These are phyloP conservation scores for Typha latifolia DNA, from an alignment of 176 grass and related monocot species.

Conservation along the genomic window DNA sequence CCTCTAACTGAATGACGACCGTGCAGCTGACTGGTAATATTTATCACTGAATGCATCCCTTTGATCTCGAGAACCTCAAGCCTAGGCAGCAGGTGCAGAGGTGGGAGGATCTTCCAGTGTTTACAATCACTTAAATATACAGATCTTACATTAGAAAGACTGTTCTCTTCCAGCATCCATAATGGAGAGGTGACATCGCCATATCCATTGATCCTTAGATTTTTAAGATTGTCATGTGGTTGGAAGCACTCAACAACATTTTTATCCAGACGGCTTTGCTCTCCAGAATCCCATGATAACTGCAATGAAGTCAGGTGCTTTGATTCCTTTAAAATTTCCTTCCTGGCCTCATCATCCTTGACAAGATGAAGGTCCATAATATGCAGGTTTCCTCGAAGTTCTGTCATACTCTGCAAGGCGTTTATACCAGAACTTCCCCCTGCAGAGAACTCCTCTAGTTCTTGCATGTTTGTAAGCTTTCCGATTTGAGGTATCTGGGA, in stretches of 20 bases:
- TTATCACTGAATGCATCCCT: constrained; percentile 19
- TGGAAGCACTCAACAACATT: constrained; percentile 10
- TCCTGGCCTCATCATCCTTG: constrained; percentile 2
- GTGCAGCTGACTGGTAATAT: constrained; percentile 3
- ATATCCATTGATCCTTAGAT: constrained; percentile 1
- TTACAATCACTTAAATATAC: constrained; percentile 1
- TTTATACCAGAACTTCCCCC: constrained; percentile 5
- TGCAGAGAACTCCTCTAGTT: constrained; percentile 17
- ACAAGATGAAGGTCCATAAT: constrained; percentile 13
- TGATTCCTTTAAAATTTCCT: constrained; percentile 7
- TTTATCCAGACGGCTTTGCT: neutral
- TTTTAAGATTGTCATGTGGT: constrained; percentile 4
- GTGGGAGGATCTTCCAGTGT: constrained; percentile 5
- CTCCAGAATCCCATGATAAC: neutral
- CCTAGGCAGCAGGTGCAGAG: neutral
- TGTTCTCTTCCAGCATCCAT: constrained; percentile 2
- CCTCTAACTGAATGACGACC: constrained; percentile 13
- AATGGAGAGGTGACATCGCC: neutral
- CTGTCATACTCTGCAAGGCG: neutral
- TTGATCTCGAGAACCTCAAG: constrained; percentile 38
- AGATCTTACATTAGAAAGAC: constrained; percentile 6
- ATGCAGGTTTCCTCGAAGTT: constrained; percentile 6
- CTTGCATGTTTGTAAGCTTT: constrained; percentile 18
- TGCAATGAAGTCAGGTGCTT: constrained; percentile 7
- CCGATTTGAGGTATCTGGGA: constrained; percentile 15